Base-by-base conservation (phyloP, 2,329 filamentous ascomycete genomes). In the Alternaria gansuensis region DNA sequence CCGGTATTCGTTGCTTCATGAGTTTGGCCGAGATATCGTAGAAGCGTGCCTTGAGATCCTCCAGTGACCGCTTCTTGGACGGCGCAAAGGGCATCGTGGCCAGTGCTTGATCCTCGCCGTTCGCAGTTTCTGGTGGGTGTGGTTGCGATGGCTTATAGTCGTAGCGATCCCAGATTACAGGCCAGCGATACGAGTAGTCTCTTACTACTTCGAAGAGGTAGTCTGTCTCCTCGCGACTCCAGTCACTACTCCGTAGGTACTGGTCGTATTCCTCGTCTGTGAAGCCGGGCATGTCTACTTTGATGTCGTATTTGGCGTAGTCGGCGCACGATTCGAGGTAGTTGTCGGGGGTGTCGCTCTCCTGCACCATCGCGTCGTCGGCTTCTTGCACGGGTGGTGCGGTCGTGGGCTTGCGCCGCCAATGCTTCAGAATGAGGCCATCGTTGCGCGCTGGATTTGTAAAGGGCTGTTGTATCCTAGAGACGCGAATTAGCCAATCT, bases 151-250 rank as follows among this genome's bases (percentile, higher is more conserved):
- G 80, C 46, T 84, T 79, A 75, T 87, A 96, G 53, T 96, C 91
- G 79, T 97, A 99, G 57, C 94, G 90, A 77, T 99, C 95, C 83
- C 90, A 92, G 60, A 99, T 91, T 14, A 98, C 77, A 3, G 94
- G 85, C 93, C 95, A 99, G 66, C 95, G 89, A 60, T 97, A 84
- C 72, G 96, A 92, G 73, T 88, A 97, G 45, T 93, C 90, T 57
- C 84, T 84, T 13, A 87, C 91, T 34, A 94, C 76, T 3, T 86
- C 82, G 74, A 98, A 85, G 63, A 99, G 79, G 73, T 97, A 97
- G 74, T 97, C 93, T 8, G 95, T 99, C 79, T 99, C 95, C 69
- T 95, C 90, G 71, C 90, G 92, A 13, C 90, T 89, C 95, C 95
- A 99, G 68, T 94, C 88, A 13, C 87, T 82, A 72, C 84, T 90